phyloP scores from a whole-genome alignment of 441 rosid genomes.

The Codiaeum variegatum region DNA sequence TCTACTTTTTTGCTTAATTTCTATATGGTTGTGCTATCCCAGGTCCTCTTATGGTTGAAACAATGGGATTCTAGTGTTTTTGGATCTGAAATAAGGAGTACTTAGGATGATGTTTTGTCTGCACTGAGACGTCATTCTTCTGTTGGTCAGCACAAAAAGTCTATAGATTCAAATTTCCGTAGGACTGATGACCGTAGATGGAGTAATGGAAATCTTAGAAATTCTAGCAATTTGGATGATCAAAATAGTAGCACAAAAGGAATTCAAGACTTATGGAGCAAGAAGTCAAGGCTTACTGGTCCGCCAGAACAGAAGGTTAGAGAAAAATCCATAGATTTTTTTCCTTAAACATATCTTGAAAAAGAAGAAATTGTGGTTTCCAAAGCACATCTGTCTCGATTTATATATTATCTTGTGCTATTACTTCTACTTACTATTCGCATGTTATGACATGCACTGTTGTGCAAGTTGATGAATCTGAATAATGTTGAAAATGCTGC shows the following conservation, averaged over 20 bases:
- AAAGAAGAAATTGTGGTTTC: background rate
- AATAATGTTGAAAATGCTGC: background rate
- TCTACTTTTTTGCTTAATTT: too few species aligned
- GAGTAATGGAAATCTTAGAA: conserved; percentile 42
- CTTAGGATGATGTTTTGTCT: conserved; percentile 81
- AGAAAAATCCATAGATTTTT: conserved; percentile 9
- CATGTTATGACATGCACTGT: background rate
- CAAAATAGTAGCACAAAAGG: conserved; percentile 38
- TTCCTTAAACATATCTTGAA: background rate
- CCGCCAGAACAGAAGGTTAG: conserved; percentile 90
- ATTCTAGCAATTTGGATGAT: conserved; percentile 33
- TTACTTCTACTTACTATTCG: background rate
- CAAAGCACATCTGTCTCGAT: background rate
- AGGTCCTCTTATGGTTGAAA: conserved; percentile 96
- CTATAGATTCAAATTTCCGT: conserved; percentile 42
- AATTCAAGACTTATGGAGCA: conserved; percentile 42
- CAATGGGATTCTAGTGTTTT: conserved; percentile 99
- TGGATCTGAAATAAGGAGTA: conserved; percentile 93
- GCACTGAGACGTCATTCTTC: conserved; percentile 88
- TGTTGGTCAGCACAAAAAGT: conserved; percentile 49
- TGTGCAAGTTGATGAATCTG: background rate
- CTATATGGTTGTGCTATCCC: conserved; percentile 30
- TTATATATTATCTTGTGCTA: background rate
- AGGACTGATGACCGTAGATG: conserved; percentile 45
- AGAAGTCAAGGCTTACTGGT: conserved; percentile 59